phyloP scores from a whole-genome alignment of 2,329 filamentous ascomycete species.

The Microsporum canis region DNA sequence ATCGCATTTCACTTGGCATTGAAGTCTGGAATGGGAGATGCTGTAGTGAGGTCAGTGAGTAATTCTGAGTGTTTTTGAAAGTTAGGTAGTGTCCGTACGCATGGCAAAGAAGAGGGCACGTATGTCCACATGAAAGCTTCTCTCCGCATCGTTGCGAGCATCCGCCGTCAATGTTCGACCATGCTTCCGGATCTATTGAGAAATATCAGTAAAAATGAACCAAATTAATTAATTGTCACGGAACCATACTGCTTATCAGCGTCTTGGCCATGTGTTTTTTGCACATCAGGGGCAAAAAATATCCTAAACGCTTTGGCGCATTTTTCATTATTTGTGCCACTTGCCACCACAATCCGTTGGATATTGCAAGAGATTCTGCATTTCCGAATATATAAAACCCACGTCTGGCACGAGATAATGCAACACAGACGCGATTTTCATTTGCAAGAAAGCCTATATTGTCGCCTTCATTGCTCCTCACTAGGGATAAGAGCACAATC shows the following conservation, averaged over 20 bases:
- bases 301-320: slow-evolving; percentile 32
- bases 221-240: neutral
- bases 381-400: slow-evolving; percentile 85
- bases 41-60: slow-evolving; percentile 15
- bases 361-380: slow-evolving; percentile 40
- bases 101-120: slow-evolving; percentile 44
- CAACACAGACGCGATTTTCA: slow-evolving; percentile 51
- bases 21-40: slow-evolving; percentile 29
- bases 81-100: slow-evolving; percentile 27
- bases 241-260: slow-evolving; percentile 36
- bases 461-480: slow-evolving; percentile 51
- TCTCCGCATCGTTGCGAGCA: slow-evolving; percentile 40
- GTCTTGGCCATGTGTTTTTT: slow-evolving; percentile 44
- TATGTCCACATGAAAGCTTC: slow-evolving; percentile 41
- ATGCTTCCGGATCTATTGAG: slow-evolving; percentile 39
- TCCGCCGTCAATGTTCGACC: slow-evolving; percentile 43
- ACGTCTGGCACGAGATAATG: slow-evolving; percentile 57
- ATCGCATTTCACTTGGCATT: slow-evolving; percentile 26
- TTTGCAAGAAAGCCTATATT: slow-evolving; percentile 64
- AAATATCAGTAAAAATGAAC: slow-evolving; percentile 5
- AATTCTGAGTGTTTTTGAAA: neutral
- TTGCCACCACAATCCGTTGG: slow-evolving; percentile 42
- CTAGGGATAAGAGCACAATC: slow-evolving; percentile 66
- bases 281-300: slow-evolving; percentile 53
- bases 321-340: slow-evolving; percentile 36